These are phyloP conservation scores for cucumber (Cucumis sativus) DNA, from an alignment of 306 rosid species.

Conservation along the genomic window Cucumber_9930_V3 NC_026656.2:12899001-12899500, in stretches of 20 bases:
- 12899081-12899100: too few species aligned
- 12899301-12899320: neutral
- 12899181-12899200: neutral
- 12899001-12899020: too few species aligned
- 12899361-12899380: neutral
- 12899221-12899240: neutral
- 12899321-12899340: neutral
- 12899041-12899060: too few species aligned
- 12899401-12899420: neutral
- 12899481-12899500: slow-evolving; percentile 2
- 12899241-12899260: neutral
- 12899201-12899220: neutral
- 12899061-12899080: too few species aligned
- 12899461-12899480: neutral
- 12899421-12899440: slow-evolving; percentile 2
- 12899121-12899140: too few species aligned
- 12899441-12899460: neutral
- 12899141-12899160: too few species aligned
- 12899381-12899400: slow-evolving; percentile 2
- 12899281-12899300: neutral
- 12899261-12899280: neutral
- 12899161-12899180: neutral
- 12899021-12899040: too few species aligned
- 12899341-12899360: neutral
- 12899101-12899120: too few species aligned